A percentile compares a stretch with the other conserved stretches of the same genome.
These are phyloP conservation scores for Hygrocybe punicea DNA, from an alignment of 768 basidiomycete species.

Conservation along the genomic window DNA sequence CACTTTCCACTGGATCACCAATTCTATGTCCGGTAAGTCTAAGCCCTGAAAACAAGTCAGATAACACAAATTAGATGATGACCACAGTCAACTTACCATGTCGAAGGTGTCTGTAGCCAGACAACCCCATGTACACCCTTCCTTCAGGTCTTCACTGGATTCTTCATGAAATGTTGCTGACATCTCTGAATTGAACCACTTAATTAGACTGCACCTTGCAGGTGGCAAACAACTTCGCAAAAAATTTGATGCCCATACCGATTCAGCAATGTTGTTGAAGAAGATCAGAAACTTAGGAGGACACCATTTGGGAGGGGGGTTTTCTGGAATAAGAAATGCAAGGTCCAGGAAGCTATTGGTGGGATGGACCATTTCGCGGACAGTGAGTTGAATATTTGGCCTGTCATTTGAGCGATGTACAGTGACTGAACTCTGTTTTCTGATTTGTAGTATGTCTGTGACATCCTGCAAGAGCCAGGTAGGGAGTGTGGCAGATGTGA, in stretches of 20 bases:
- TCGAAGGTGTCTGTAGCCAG: slow-evolving; percentile 33
- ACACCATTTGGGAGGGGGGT: not conserved
- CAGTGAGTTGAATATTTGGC: slow-evolving; percentile 24
- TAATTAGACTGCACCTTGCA: slow-evolving; percentile 11
- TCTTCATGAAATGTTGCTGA: no score
- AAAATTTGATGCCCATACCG: slow-evolving; percentile 8
- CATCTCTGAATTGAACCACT: no score
- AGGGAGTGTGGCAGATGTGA: no score
- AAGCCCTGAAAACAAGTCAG: slow-evolving; percentile 28
- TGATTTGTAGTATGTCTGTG: no score
- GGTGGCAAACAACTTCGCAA: slow-evolving; percentile 12
- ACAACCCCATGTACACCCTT: slow-evolving; percentile 27
- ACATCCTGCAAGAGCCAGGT: no score
- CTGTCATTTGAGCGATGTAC: no score
- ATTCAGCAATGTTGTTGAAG: slow-evolving; percentile 24
- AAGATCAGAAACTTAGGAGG: slow-evolving; percentile 22
- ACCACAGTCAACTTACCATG: slow-evolving; percentile 29
- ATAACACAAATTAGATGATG: not conserved
- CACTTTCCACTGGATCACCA: slow-evolving; percentile 36
- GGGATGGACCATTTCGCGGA: slow-evolving; percentile 22
- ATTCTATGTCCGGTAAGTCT: slow-evolving; percentile 30
- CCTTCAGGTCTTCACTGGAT: no score
- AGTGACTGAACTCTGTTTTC: no score
- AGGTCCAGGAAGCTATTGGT: slow-evolving; percentile 24
- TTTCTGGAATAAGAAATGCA: slow-evolving; percentile 20